Percentiles rank a stretch among this genome's conserved stretches.
Conservation (phyloP, 345 rosid genomes). For the Eucalyptus virginea region DNA sequence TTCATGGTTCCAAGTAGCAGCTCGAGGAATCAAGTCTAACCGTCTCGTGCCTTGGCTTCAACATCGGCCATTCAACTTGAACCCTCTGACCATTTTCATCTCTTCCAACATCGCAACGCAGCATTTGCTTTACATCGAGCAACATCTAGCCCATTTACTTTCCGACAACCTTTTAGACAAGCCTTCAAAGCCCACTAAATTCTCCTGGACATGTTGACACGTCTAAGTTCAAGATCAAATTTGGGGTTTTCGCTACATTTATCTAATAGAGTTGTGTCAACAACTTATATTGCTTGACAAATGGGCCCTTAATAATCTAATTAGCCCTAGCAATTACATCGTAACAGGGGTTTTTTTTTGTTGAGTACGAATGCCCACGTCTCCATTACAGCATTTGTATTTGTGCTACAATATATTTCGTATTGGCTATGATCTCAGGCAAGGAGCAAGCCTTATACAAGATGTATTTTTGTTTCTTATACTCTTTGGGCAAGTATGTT, state of each 20-base stretch:
- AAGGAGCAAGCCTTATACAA: background rate
- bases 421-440: background rate
- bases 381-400: background rate
- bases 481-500: background rate
- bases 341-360: background rate
- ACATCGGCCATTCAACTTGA: background rate
- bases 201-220: background rate
- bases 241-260: background rate
- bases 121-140: background rate
- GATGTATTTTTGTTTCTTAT: background rate
- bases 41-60: background rate
- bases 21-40: background rate
- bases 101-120: background rate
- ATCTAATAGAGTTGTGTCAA: background rate
- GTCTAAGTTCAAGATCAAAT: background rate
- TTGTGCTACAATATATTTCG: background rate
- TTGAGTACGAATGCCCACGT: background rate
- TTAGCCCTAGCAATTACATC: background rate
- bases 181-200: background rate
- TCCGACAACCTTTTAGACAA: background rate
- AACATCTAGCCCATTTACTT: background rate
- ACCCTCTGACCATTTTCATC: background rate
- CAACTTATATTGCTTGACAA: background rate
- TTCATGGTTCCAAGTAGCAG: background rate
- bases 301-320: background rate